A percentile compares a stretch with the other conserved stretches of the same genome.
These are phyloP conservation scores for Verbena officinalis DNA, from an alignment of 257 asterid genomes.

Conservation along the genomic window DNA sequence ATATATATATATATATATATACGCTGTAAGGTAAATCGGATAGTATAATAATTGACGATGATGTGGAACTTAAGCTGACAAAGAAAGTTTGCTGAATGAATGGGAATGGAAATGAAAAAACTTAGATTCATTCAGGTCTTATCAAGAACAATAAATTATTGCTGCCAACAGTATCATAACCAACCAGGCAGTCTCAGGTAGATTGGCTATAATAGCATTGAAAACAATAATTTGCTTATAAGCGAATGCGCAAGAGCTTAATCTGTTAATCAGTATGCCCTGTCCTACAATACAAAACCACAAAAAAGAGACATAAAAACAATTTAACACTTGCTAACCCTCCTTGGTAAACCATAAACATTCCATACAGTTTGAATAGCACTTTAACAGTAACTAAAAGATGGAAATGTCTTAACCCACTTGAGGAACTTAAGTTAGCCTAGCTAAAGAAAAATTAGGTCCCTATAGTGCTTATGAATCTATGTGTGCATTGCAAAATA, in stretches of 20 bases:
- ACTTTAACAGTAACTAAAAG: too few relatives aligned
- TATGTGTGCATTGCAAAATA: background rate
- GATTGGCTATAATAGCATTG: background rate
- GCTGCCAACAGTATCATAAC: slow-evolving; percentile 10
- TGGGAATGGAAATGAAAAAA: background rate
- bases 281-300: background rate
- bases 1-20: slow-evolving; percentile 7
- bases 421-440: background rate
- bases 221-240: background rate
- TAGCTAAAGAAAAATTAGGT: background rate
- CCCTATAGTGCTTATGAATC: background rate
- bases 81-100: slow-evolving; percentile 14
- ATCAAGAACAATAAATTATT: slow-evolving; percentile 7
- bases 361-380: background rate
- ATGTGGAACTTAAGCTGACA: background rate
- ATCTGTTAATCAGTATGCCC: background rate
- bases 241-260: background rate
- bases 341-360: slow-evolving; percentile 8
- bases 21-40: background rate
- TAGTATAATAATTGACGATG: background rate
- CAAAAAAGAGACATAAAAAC: background rate
- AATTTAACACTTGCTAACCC: background rate
- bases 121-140: background rate
- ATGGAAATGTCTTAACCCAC: too few relatives aligned
- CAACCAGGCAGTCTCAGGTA: background rate